Percentiles rank a stretch among this genome's conserved stretches.
Evolutionary conservation across 495 filamentous ascomycete species (phyloP).

Genomic region (Penicillium salamii): DNA sequence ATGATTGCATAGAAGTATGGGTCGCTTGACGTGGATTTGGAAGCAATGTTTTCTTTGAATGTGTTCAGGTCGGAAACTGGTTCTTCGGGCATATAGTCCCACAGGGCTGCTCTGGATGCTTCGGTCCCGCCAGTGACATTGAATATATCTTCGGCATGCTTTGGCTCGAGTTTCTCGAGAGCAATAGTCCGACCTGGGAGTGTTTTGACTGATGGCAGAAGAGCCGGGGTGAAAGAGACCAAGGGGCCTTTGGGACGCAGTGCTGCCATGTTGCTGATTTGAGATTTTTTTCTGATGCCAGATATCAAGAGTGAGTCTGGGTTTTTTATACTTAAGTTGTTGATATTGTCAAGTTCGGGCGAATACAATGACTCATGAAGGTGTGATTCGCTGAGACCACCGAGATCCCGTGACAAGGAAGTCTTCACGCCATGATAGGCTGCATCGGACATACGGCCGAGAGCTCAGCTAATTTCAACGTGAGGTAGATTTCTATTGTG

Average conservation of each 20-base stretch:
- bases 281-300: not conserved
- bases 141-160: conserved; percentile 41
- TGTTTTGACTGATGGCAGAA: conserved; percentile 16
- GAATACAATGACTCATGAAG: conserved; percentile 1
- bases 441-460: too few relatives aligned
- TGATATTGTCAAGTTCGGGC: not conserved
- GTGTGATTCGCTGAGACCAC: not conserved
- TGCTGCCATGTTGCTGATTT: not conserved
- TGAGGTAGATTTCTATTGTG: too few relatives aligned
- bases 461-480: too few relatives aligned
- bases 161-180: conserved; percentile 32
- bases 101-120: conserved; percentile 31
- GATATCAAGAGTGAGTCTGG: not conserved
- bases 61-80: conserved; percentile 32
- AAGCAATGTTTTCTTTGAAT: conserved; percentile 29
- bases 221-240: conserved; percentile 18
- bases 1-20: conserved; percentile 45
- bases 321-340: not conserved
- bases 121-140: conserved; percentile 32
- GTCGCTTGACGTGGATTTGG: conserved; percentile 26
- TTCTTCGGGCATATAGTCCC: conserved; percentile 45
- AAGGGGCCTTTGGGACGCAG: conserved; percentile 20
- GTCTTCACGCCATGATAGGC: not conserved
- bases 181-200: conserved; percentile 34
- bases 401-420: conserved; percentile 6